Evolutionary conservation across 345 rosid species (phyloP).

Genomic region (Murraya koenigii): DNA sequence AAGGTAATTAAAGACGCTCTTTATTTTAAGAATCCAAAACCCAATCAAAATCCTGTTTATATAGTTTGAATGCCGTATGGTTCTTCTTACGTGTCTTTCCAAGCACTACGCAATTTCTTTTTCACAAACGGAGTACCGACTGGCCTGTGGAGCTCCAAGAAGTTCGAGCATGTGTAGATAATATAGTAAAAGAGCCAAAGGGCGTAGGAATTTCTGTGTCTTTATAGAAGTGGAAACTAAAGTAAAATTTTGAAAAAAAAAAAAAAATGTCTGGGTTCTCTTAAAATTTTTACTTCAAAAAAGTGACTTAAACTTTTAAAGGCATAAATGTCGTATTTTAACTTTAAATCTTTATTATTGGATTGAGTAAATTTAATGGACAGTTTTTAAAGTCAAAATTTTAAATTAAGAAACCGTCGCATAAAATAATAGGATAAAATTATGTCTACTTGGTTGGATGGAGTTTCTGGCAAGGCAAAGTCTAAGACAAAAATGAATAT

Average conservation of each 20-base stretch:
- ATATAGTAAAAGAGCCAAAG: neutral
- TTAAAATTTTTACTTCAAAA: too few relatives aligned
- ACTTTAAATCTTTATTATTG: too few relatives aligned
- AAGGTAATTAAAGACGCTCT: neutral
- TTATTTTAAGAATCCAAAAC: neutral
- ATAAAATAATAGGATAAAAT: too few relatives aligned
- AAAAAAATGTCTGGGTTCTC: too few relatives aligned
- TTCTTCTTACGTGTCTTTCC: conserved; percentile 12
- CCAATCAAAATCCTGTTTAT: neutral
- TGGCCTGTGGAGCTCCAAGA: too few relatives aligned
- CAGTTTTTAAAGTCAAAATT: too few relatives aligned
- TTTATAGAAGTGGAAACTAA: neutral
- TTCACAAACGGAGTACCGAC: neutral
- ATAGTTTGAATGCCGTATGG: neutral
- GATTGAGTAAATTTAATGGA: too few relatives aligned
- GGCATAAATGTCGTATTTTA: too few relatives aligned
- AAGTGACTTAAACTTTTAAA: too few relatives aligned
- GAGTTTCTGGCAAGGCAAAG: conserved; percentile 13
- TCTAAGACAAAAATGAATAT: neutral
- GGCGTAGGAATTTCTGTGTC: conserved; percentile 16
- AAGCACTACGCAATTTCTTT: neutral
- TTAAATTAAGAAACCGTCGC: too few relatives aligned
- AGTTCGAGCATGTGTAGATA: too few relatives aligned
- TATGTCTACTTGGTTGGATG: neutral
- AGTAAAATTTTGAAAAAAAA: too few relatives aligned